These are phyloP conservation scores for Scytalidium lignicola DNA, from an alignment of 2,329 filamentous ascomycete genomes.

Conservation along the genomic window DNA sequence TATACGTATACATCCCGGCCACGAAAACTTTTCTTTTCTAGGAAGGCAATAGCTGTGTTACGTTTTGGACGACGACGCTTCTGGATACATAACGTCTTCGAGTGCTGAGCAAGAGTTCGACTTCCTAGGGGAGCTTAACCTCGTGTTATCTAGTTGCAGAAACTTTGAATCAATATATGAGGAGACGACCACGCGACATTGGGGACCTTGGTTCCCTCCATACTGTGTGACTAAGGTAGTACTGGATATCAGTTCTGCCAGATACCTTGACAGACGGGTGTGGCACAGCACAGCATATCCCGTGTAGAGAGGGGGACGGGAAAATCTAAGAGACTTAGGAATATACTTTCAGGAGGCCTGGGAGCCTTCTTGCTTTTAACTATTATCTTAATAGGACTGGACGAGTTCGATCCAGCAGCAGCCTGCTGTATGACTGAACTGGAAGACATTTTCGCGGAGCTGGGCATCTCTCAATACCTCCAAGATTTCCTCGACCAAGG, in stretches of 20 bases:
- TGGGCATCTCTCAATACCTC: conserved; percentile 75
- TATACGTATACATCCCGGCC: no score
- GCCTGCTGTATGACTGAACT: conserved; percentile 46
- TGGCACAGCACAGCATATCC: background rate
- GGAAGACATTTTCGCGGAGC: conserved; percentile 61
- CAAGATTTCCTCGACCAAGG: conserved; percentile 69
- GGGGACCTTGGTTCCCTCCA: background rate
- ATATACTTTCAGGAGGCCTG: background rate
- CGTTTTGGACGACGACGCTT: background rate
- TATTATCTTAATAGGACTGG: conserved; percentile 15
- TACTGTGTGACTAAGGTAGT: background rate
- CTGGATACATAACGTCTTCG: background rate
- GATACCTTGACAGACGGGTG: background rate
- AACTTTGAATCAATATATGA: background rate
- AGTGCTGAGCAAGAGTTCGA: background rate
- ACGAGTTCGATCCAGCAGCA: conserved; percentile 26
- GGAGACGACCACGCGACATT: background rate
- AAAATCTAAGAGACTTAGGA: background rate
- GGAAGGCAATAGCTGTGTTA: no score
- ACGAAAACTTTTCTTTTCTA: no score
- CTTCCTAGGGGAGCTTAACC: background rate
- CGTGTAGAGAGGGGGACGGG: background rate
- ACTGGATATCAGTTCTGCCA: background rate
- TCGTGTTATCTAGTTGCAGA: background rate
- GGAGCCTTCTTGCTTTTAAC: background rate